A percentile compares a stretch with the other conserved stretches of the same genome.
These are phyloP conservation scores for Polytrichum commune DNA, from an alignment of 225 moss, liverwort and hornwort species.

Conservation along the genomic window DNA sequence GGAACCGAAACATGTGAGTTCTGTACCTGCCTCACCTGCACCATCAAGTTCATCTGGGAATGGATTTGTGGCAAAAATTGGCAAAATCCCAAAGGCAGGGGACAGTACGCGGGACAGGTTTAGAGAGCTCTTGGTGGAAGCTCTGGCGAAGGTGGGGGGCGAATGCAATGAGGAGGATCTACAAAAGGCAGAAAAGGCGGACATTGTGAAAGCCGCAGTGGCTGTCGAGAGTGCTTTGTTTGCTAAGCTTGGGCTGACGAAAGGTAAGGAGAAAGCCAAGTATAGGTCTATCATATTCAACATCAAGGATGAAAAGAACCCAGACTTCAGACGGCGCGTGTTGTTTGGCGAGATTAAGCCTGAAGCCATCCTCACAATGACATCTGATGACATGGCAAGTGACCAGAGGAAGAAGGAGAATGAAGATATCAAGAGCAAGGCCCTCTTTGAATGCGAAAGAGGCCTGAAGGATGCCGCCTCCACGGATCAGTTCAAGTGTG, in stretches of 20 bases:
- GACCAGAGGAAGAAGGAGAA: slow-evolving; percentile 80
- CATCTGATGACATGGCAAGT: slow-evolving; percentile 89
- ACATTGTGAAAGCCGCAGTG: slow-evolving; percentile 52
- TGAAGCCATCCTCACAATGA: slow-evolving; percentile 62
- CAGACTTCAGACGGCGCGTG: slow-evolving; percentile 83
- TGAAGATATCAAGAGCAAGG: slow-evolving; percentile 59
- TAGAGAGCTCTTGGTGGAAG: slow-evolving; percentile 60
- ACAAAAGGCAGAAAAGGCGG: slow-evolving; percentile 37
- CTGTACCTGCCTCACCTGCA: slow-evolving; percentile 12
- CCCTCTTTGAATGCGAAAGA: slow-evolving; percentile 86
- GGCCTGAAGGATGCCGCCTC: slow-evolving; percentile 71
- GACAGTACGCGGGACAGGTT: slow-evolving; percentile 67
- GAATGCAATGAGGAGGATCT: slow-evolving; percentile 59
- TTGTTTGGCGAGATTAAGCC: slow-evolving; percentile 75
- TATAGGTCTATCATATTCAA: slow-evolving; percentile 91
- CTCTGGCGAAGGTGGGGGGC: slow-evolving; percentile 60
- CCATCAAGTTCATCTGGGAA: slow-evolving; percentile 11
- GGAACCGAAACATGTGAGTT: slow-evolving; percentile 33
- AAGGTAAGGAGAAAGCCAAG: slow-evolving; percentile 41
- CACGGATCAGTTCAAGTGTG: slow-evolving; percentile 91
- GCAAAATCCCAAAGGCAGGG: slow-evolving; percentile 53
- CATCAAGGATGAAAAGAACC: slow-evolving; percentile 86
- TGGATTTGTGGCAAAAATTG: slow-evolving; percentile 40
- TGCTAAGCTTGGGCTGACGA: slow-evolving; percentile 69
- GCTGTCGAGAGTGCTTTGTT: slow-evolving; percentile 72